Percentiles rank a stretch among this genome's conserved stretches.
phyloP scores from a whole-genome alignment of 176 grass and related monocot genomes.

The Carex myosuroides region DNA sequence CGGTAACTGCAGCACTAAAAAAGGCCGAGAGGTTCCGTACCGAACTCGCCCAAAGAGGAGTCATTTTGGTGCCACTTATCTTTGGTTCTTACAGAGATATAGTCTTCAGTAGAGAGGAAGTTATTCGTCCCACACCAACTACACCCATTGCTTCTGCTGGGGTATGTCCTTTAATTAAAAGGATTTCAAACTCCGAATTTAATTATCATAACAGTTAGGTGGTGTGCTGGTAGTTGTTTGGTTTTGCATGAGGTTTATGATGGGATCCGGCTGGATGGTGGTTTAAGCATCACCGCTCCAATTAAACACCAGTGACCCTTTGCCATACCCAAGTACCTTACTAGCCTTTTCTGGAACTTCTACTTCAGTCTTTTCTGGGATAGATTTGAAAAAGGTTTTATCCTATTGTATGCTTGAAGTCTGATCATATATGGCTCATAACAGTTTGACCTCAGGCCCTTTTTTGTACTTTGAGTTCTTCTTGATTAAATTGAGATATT shows the following conservation, averaged over 20 bases:
- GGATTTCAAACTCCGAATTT: background rate
- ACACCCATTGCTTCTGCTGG: conserved; percentile 8
- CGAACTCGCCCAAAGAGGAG: conserved; percentile 69
- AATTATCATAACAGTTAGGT: background rate
- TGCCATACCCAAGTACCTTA: background rate
- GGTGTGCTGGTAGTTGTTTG: background rate
- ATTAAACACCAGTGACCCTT: background rate
- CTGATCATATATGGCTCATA: background rate
- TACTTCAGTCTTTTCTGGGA: conserved; percentile 50
- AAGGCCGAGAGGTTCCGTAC: conserved; percentile 78
- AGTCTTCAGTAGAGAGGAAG: conserved; percentile 50
- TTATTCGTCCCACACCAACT: conserved; percentile 14
- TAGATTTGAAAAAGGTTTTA: conserved; percentile 13
- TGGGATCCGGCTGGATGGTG: background rate
- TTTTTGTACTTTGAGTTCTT: background rate
- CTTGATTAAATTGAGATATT: background rate
- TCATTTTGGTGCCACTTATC: conserved; percentile 86
- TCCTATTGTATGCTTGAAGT: background rate
- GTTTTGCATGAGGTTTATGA: background rate
- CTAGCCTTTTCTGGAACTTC: conserved; percentile 25
- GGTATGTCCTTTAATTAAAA: conserved; percentile 18
- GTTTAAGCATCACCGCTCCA: background rate
- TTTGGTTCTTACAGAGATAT: conserved; percentile 71
- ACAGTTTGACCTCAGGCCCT: background rate
- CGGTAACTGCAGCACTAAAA: conserved; percentile 58